Evolutionary conservation across 2,329 filamentous ascomycete genomes (phyloP).

Genomic region (Fusarium sp.): DNA sequence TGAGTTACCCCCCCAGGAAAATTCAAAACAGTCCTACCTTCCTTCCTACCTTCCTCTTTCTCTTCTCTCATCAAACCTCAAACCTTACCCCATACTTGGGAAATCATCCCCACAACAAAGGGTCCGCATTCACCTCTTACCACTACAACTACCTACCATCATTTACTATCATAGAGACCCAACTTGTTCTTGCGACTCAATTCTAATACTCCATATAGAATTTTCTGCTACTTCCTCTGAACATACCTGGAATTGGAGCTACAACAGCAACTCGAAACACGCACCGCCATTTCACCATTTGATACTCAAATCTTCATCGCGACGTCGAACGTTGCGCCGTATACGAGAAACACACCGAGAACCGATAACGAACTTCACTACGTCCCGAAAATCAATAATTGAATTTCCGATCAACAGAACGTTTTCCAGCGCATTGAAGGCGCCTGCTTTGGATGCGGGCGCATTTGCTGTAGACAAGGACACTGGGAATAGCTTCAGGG

Average conservation of each 20-base stretch:
- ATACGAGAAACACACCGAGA: slow-evolving; percentile 1
- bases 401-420: neutral
- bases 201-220: slow-evolving; percentile 11
- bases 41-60: slow-evolving; percentile 10
- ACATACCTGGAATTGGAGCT: neutral
- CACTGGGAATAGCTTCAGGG: slow-evolving; percentile 23
- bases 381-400: slow-evolving; percentile 4
- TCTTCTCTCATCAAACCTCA: slow-evolving; percentile 23
- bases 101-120: slow-evolving; percentile 39
- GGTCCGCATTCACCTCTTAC: slow-evolving; percentile 32
- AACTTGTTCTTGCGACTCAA: slow-evolving; percentile 11
- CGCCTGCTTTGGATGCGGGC: slow-evolving; percentile 22
- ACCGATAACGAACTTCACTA: neutral
- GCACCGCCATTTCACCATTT: neutral
- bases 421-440: slow-evolving; percentile 14
- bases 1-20: slow-evolving; percentile 10
- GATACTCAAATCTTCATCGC: neutral
- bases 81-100: slow-evolving; percentile 45
- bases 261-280: neutral
- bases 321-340: slow-evolving; percentile 6
- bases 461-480: slow-evolving; percentile 17
- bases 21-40: slow-evolving; percentile 4
- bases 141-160: slow-evolving; percentile 10
- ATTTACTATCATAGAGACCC: slow-evolving; percentile 1
- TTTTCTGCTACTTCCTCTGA: neutral